A percentile compares a stretch with the other conserved stretches of the same genome.
These are phyloP conservation scores for Craterostigma plantagineum DNA, from an alignment of 257 asterid species.

Conservation along the genomic window DNA sequence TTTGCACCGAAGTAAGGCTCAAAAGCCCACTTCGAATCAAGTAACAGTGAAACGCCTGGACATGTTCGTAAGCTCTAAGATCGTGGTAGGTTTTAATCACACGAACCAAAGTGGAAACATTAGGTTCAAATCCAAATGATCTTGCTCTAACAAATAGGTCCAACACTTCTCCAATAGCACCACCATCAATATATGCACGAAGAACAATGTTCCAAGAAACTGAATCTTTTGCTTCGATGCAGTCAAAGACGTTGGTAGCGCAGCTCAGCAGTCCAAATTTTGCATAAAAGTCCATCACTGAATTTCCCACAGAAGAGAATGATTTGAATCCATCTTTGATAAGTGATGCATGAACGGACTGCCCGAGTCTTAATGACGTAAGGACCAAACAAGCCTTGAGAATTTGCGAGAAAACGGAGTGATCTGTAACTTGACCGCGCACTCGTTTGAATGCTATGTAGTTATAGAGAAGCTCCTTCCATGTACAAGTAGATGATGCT, in stretches of 20 bases:
- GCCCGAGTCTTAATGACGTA: conserved; percentile 22
- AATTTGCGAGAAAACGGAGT: conserved; percentile 35
- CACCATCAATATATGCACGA: conserved; percentile 33
- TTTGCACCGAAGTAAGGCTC: conserved; percentile 43
- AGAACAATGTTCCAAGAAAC: conserved; percentile 80
- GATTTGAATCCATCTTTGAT: conserved; percentile 55
- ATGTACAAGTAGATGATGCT: conserved; percentile 25
- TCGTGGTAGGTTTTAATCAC: conserved; percentile 39
- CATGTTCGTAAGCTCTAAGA: conserved; percentile 23
- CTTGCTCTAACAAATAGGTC: conserved; percentile 36
- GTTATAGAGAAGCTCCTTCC: conserved; percentile 33
- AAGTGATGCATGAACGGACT: conserved; percentile 40
- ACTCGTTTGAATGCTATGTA: conserved; percentile 21
- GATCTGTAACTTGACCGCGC: conserved; percentile 28
- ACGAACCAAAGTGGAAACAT: conserved; percentile 59
- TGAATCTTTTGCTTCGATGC: conserved; percentile 35
- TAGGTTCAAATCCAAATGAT: conserved; percentile 41
- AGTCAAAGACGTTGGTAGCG: conserved; percentile 25
- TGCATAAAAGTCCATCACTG: conserved; percentile 52
- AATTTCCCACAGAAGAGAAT: conserved; percentile 41
- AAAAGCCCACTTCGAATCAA: conserved; percentile 35
- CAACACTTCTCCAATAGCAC: conserved; percentile 27
- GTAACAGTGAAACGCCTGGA: conserved; percentile 34
- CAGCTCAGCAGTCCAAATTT: conserved; percentile 40
- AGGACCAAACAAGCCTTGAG: conserved; percentile 43